Conservation (phyloP, 202 grass and related monocot genomes). For the Brachypodium distachyon region DNA sequence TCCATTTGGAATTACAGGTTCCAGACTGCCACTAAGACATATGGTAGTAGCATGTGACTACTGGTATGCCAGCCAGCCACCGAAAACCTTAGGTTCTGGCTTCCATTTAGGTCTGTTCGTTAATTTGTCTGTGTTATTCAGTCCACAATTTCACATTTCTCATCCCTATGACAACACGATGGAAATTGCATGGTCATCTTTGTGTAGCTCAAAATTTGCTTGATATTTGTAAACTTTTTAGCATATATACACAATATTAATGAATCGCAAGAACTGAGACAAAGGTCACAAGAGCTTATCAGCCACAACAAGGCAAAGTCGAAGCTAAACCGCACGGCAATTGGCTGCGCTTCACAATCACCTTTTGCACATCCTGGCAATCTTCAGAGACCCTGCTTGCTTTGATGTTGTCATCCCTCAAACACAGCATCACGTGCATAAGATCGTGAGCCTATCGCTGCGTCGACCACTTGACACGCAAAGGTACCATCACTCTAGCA, state of each 20-base stretch:
- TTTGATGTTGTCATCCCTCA: slow-evolving; percentile 1
- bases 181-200: neutral
- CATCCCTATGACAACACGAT: neutral
- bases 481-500: neutral
- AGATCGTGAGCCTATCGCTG: neutral
- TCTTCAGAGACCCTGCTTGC: neutral
- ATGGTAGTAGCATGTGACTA: no score
- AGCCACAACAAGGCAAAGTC: neutral
- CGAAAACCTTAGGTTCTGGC: no score
- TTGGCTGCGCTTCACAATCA: slow-evolving; percentile 24
- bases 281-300: neutral
- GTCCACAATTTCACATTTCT: neutral
- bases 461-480: slow-evolving; percentile 24
- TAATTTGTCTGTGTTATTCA: no score
- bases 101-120: no score
- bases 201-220: neutral
- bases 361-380: neutral
- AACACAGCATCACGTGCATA: slow-evolving; percentile 25
- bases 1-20: neutral
- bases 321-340: neutral
- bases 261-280: neutral
- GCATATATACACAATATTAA: neutral
- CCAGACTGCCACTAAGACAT: no score
- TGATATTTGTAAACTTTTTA: neutral
- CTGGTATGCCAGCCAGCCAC: no score